These are phyloP conservation scores for Mycosphaerella arachidis DNA, from an alignment of 2,329 filamentous ascomycete genomes.

Conservation along the genomic window DNA sequence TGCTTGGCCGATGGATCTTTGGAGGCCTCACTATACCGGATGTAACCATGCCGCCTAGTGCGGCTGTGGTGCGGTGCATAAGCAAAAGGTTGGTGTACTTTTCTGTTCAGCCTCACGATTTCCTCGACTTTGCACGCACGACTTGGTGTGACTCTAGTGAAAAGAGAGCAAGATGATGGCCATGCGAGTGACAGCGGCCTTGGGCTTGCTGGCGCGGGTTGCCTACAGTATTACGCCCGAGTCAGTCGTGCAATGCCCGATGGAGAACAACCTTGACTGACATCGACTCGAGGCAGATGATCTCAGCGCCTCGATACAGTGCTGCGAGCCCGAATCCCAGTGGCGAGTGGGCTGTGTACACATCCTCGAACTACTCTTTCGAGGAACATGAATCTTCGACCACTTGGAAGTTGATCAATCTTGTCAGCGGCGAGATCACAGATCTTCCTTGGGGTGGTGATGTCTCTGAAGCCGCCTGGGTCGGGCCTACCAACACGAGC, in stretches of 20 bases:
- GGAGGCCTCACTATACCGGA: not conserved
- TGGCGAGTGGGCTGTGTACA: slow-evolving; percentile 32
- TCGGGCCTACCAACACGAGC: slow-evolving; percentile 29
- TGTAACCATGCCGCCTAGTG: not conserved
- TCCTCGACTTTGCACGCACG: too few relatives aligned
- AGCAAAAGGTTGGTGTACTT: not conserved
- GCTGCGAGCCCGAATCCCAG: slow-evolving; percentile 21
- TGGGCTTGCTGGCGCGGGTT: not conserved
- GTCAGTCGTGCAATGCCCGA: not conserved
- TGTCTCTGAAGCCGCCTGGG: slow-evolving; percentile 29
- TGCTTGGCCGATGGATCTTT: not conserved
- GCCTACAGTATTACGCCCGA: slow-evolving; percentile 14
- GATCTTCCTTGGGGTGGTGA: slow-evolving; percentile 20
- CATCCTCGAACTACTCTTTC: slow-evolving; percentile 23
- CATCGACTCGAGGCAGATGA: slow-evolving; percentile 21
- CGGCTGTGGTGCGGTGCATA: not conserved
- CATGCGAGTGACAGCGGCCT: not conserved
- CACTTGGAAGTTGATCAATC: slow-evolving; percentile 23
- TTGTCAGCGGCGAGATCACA: slow-evolving; percentile 22
- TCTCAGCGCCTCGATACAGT: slow-evolving; percentile 27
- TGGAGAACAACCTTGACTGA: not conserved
- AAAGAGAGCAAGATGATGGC: not conserved
- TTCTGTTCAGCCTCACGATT: not conserved
- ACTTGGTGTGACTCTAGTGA: not conserved
- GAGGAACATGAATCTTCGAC: slow-evolving; percentile 20